Base-by-base conservation (phyloP, 805 yeast genomes). In the Cyberlindnera subsufficiens region DNA sequence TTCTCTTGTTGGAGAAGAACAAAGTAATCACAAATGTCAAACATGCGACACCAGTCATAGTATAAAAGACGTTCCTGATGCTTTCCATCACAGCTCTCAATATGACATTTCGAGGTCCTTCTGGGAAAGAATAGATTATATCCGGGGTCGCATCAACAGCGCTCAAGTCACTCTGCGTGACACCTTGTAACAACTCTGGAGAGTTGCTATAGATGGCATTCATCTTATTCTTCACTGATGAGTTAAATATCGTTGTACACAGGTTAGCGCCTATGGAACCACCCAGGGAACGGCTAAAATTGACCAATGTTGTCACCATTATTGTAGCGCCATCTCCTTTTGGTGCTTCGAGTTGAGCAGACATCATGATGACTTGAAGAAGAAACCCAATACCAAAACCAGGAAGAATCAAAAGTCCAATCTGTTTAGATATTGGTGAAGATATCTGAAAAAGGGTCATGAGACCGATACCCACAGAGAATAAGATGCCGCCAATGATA, bases 331-430 rank as follows among this genome's bases (percentile, higher is more conserved):
- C 82, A 6, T 74, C 67, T 1, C 64, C 56, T 45, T 75, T 72
- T 30, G 82, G 80, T 10, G 78, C 77, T 18, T 66, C 59, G 8
- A 77, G 55, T 51, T 77, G 80, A 2, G 74, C 65, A 22, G 27
- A 22, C 9, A 22, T 22, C 27, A 22, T 22, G 27, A 22, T 9
- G 11, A 22, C 27, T 8, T 22, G 27, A 22, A 22, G 27, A 11
- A 22, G 27, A 22, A 22, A 22, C 10, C 27, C 27, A 11, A 22
- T 22, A 3, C 27, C 27, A 22, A 22, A 22, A 22, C 27, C 27
- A 9, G 27, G 27, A 22, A 22, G 25, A 6, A 22, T 22, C 27
- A 22, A 22, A 1, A 22, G 27, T 22, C 27, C 27, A 22, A 22
- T 22, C 11, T 22, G 3, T 17, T 18, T 18, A 50, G 38, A 14